Percentiles rank a stretch among this genome's conserved stretches.
These are phyloP conservation scores for Cryptococcus amylolentus DNA, from an alignment of 1,284 basidiomycete genomes.

Conservation along the genomic window DNA sequence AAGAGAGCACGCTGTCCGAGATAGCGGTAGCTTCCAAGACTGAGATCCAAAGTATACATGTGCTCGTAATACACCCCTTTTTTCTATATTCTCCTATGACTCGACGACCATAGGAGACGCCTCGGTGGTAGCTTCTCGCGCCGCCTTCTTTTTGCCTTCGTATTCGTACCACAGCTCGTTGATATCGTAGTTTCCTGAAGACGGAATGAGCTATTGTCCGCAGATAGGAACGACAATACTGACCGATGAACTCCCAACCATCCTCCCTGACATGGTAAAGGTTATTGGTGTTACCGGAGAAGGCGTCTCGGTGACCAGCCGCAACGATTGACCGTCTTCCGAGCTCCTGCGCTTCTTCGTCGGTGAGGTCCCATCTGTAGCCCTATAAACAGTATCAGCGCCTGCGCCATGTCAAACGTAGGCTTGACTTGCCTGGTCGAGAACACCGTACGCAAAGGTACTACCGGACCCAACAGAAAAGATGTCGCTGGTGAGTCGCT, in stretches of 20 bases:
- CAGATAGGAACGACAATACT: conserved; percentile 31
- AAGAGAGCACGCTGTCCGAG: too few species aligned
- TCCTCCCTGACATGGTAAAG: conserved; percentile 92
- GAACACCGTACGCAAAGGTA: conserved; percentile 97
- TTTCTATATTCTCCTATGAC: conserved; percentile 9
- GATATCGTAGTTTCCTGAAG: conserved; percentile 50
- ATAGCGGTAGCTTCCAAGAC: too few species aligned
- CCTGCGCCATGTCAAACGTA: neutral
- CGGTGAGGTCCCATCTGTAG: conserved; percentile 88
- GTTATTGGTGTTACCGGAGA: conserved; percentile 95
- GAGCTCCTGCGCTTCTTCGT: conserved; percentile 92
- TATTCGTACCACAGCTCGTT: conserved; percentile 51
- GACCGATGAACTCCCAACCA: conserved; percentile 90
- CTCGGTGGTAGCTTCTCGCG: conserved; percentile 17
- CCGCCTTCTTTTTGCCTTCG: conserved; percentile 47
- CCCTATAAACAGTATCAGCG: conserved; percentile 50
- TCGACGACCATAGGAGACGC: conserved; percentile 43
- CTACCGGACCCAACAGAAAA: conserved; percentile 99
- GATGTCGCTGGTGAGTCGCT: conserved; percentile 88
- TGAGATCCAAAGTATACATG: conserved; percentile 1
- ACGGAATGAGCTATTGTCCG: neutral
- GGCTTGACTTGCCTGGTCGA: conserved; percentile 65
- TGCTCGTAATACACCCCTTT: conserved; percentile 1
- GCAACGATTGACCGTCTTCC: conserved; percentile 94
- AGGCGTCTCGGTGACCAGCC: conserved; percentile 95